Evolutionary conservation across 2,329 filamentous ascomycete genomes (phyloP).

Genomic region (Diplodia scrobiculata): DNA sequence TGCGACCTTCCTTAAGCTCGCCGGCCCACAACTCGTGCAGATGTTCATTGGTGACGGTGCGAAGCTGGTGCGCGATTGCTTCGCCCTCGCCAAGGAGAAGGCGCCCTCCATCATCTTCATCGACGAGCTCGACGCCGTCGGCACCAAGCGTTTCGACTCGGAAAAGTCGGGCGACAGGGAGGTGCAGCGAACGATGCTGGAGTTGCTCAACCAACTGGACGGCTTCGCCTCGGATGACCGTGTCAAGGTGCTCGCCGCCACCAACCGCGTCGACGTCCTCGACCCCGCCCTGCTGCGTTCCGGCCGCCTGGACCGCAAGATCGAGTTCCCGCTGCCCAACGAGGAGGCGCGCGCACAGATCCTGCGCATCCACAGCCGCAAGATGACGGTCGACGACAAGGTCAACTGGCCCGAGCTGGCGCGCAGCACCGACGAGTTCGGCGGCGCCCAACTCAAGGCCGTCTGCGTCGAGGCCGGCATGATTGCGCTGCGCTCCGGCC

Average conservation of each 20-base stretch:
- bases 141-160: slow-evolving; percentile 97
- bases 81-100: slow-evolving; percentile 97
- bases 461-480: slow-evolving; percentile 99
- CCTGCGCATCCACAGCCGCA: slow-evolving; percentile 92
- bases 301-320: slow-evolving; percentile 91
- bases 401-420: slow-evolving; percentile 97
- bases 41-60: slow-evolving; percentile 99
- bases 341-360: slow-evolving; percentile 98
- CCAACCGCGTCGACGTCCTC: slow-evolving; percentile 90
- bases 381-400: slow-evolving; percentile 92
- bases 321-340: slow-evolving; percentile 96
- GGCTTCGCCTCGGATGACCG: slow-evolving; percentile 96
- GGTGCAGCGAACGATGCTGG: slow-evolving; percentile 98
- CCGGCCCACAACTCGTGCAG: slow-evolving; percentile 94
- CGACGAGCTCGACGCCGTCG: slow-evolving; percentile 96
- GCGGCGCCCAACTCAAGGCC: slow-evolving; percentile 95
- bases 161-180: slow-evolving; percentile 98
- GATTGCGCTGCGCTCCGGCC: slow-evolving; percentile 92
- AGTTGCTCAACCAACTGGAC: slow-evolving; percentile 96
- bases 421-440: slow-evolving; percentile 96
- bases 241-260: slow-evolving; percentile 93
- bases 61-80: slow-evolving; percentile 95
- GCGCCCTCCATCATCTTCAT: slow-evolving; percentile 99
- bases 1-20: slow-evolving; percentile 97
- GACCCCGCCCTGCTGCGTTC: slow-evolving; percentile 90